Evolutionary conservation across 106 monocot species (phyloP), one percentile per base, ranked within the genome.

Genomic region (Acorus calamus): DNA sequence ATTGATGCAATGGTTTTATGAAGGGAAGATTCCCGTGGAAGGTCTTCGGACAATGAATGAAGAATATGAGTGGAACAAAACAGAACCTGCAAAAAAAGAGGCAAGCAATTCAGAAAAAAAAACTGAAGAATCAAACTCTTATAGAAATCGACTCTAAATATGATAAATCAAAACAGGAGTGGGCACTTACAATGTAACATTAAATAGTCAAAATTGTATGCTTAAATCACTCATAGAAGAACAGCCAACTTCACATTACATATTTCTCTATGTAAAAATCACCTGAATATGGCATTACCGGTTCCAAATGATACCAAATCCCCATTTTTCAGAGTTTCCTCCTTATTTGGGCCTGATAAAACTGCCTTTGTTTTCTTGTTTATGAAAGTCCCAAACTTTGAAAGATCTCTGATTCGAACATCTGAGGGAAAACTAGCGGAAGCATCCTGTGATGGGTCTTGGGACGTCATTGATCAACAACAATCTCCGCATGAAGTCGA

Each of bases 231-330:
- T 28, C 28, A 28, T 28, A 28, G 28, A 28, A 28, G 28, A 28
- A 28, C 28, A 28, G 28, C 28, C 28, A 28, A 28, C 28, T 28
- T 28, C 28, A 28, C 28, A 28, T 28, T 28, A 28, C 28, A 28
- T 28, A 28, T 28, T 28, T 28, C 28, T 28, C 28, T 28, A 28
- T 28, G 28, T 28, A 28, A 28, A 28, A 28, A 57, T 75, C 65
- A 96, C 94, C 94, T 96, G 82, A 90, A 90, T 6, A 80, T 78
- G 56, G 87, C 90, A 85, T 69, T 83, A 55, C 87, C 83, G 42
- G 94, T 87, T 69, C 94, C 94, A 80, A 90, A 96, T 47, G 87
- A 80, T n/a, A 87, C 76, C 51, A 62, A 58, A 44, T 90, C 87
- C 63, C 77, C 83, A 63, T 90, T 73, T 47, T 65, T 80, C 11